A percentile compares a stretch with the other conserved stretches of the same genome.
Evolutionary conservation across 2,329 filamentous ascomycete species (phyloP).

Genomic region (Didymosphaeria variabile): DNA sequence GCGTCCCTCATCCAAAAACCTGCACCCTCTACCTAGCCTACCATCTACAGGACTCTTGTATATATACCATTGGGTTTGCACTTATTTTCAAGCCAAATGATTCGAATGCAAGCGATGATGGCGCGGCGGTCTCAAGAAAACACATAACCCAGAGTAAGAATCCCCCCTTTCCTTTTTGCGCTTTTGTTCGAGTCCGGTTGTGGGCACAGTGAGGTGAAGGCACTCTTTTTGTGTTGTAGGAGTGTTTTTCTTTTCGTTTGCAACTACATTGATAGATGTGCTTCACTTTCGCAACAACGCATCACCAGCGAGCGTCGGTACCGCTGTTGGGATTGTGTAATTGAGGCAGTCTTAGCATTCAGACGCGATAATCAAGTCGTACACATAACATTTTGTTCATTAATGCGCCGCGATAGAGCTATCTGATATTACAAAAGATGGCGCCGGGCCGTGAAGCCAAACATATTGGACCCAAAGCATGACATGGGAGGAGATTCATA

Average conservation of each 20-base stretch:
- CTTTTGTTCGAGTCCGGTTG: not conserved
- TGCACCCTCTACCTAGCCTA: not conserved
- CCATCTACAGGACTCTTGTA: not conserved
- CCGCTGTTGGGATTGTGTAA: too few species aligned
- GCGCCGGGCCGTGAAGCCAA: not conserved
- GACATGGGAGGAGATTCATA: not conserved
- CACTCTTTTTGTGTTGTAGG: not conserved
- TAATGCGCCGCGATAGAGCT: too few species aligned
- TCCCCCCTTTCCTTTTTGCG: not conserved
- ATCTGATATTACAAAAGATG: too few species aligned
- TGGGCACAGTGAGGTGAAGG: not conserved
- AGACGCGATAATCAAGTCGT: too few species aligned
- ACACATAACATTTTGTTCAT: too few species aligned
- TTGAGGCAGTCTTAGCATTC: too few species aligned
- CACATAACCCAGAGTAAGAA: not conserved
- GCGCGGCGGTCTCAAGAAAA: not conserved
- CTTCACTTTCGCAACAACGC: too few species aligned
- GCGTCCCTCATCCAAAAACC: not conserved
- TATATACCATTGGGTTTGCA: not conserved
- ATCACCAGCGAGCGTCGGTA: too few species aligned
- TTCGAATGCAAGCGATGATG: constrained; percentile 3
- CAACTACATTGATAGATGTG: too few species aligned
- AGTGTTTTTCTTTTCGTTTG: too few species aligned
- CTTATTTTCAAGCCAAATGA: not conserved
- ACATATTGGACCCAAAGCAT: not conserved